Base-by-base conservation (phyloP, 2,329 filamentous ascomycete genomes). In the Diaporthe citri region DNA sequence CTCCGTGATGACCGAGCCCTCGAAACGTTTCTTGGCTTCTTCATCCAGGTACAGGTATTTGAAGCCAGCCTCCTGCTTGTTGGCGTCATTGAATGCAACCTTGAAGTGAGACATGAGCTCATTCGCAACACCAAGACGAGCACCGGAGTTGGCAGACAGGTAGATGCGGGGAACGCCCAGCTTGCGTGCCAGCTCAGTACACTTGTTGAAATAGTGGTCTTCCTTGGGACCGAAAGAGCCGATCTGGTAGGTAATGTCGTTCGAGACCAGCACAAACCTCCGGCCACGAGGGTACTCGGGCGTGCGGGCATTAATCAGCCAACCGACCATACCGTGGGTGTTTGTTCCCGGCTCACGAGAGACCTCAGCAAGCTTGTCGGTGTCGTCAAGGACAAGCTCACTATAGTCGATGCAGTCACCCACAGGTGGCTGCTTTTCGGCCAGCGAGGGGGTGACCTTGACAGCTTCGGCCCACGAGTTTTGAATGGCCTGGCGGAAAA, bases 191-290 rank as follows among this genome's bases (percentile, higher is more conserved):
- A 98, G 90, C 86, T 99, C 96, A 13, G 97, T 98, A 88, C 97
- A 99, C 90, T 98, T 98, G 90, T 97, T 90, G 92, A 99, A 99
- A 91, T 98, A 99, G 80, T 94, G 93, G 85, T 99, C 97, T 87
- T 99, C 97, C 86, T 93, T 93, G 55, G 97, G 97, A 71, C 97
- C 97, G 83, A 99, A 99, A 2, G 95, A 98, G 82, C 97, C 97
- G 83, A 98, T 99, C 90, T 97, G 97, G 90, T 95, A 98, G 25
- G 97, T 99, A 84, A 99, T 99, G 82, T 99, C 97, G 90, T 99
- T 99, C 89, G 97, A 96, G 77, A 99, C 93, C 78, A 99, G 95
- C 83, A 99, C 92, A 86, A 98, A 98, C 82, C 94, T 94, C 79
- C 97, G 92, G 75, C 97, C 97, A 78, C 91, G 90, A 75, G 97